Conservation (phyloP, 2,329 filamentous ascomycete species). For the Biscogniauxia mediterranea region DNA sequence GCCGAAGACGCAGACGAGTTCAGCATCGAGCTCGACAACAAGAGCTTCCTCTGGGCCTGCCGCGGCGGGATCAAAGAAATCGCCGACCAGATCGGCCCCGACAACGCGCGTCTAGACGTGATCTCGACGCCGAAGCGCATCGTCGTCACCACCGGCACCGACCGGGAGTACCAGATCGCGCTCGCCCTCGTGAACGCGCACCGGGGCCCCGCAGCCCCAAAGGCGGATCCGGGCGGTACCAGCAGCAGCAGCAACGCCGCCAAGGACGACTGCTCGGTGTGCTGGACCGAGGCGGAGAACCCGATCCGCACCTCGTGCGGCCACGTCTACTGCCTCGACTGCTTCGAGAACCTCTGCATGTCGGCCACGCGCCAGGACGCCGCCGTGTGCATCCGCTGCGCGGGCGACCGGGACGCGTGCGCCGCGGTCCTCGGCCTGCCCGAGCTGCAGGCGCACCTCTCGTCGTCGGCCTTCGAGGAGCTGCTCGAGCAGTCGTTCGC, state of each 20-base stretch:
- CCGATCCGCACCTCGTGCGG: constrained; percentile 35
- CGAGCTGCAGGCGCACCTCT: constrained; percentile 30
- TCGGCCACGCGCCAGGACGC: constrained; percentile 11
- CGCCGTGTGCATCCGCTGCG: constrained; percentile 24
- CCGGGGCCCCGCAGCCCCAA: neutral
- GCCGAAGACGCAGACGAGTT: constrained; percentile 5
- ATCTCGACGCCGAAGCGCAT: constrained; percentile 33
- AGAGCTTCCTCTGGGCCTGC: constrained; percentile 31
- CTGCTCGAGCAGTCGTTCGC: constrained; percentile 38
- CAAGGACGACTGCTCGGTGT: constrained; percentile 34
- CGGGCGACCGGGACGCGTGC: constrained; percentile 28
- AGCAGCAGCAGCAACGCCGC: neutral
- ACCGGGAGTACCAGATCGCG: constrained; percentile 18
- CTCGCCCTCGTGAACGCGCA: constrained; percentile 10
- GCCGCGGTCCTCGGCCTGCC: constrained; percentile 22
- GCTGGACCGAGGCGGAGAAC: constrained; percentile 37
- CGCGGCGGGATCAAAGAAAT: constrained; percentile 34
- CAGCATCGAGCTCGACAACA: constrained; percentile 28
- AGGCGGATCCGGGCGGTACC: neutral
- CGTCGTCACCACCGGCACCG: constrained; percentile 30
- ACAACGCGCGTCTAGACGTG: constrained; percentile 33
- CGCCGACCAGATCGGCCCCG: constrained; percentile 23
- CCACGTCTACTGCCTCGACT: constrained; percentile 43
- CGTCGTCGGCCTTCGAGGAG: constrained; percentile 34
- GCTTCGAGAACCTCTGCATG: constrained; percentile 37